Evolutionary conservation across 1,284 basidiomycete genomes (phyloP).

Genomic region (Testicularia cyperi): DNA sequence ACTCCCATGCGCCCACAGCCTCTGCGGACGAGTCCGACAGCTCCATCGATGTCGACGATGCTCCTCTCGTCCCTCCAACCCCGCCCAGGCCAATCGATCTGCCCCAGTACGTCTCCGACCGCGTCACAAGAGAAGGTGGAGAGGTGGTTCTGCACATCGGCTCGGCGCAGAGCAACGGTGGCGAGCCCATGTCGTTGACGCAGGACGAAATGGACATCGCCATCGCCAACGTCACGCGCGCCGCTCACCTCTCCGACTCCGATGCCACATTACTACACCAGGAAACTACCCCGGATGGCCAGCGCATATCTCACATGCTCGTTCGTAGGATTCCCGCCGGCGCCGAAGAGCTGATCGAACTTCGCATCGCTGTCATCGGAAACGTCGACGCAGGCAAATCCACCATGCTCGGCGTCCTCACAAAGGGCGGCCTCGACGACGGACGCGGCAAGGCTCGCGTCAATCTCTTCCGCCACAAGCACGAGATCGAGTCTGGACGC

Average conservation of each 20-base stretch:
- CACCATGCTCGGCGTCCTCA: conserved; percentile 80
- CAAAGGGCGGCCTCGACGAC: conserved; percentile 81
- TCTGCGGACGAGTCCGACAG: not conserved
- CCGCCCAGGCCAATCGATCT: conserved; percentile 10
- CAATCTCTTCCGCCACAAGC: conserved; percentile 91
- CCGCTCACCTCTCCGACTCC: conserved; percentile 30
- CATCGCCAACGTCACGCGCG: conserved; percentile 29
- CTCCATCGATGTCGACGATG: not conserved
- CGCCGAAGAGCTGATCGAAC: conserved; percentile 67
- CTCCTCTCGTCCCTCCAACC: not conserved
- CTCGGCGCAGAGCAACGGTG: not conserved
- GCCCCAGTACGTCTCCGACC: conserved; percentile 33
- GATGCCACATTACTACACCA: conserved; percentile 34
- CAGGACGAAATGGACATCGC: conserved; percentile 35
- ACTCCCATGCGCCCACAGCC: not conserved
- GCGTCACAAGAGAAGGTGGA: conserved; percentile 35
- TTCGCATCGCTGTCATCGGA: conserved; percentile 90
- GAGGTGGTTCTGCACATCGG: conserved; percentile 42
- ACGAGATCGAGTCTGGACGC: conserved; percentile 92
- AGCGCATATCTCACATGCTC: conserved; percentile 29
- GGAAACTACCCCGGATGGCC: conserved; percentile 11
- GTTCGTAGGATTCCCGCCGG: conserved; percentile 43
- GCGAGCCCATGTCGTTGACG: conserved; percentile 9
- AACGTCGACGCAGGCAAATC: conserved; percentile 86
- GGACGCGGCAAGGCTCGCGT: conserved; percentile 90